phyloP scores from a whole-genome alignment of 2,329 filamentous ascomycete genomes.

The Neofusicoccum umdonicola region DNA sequence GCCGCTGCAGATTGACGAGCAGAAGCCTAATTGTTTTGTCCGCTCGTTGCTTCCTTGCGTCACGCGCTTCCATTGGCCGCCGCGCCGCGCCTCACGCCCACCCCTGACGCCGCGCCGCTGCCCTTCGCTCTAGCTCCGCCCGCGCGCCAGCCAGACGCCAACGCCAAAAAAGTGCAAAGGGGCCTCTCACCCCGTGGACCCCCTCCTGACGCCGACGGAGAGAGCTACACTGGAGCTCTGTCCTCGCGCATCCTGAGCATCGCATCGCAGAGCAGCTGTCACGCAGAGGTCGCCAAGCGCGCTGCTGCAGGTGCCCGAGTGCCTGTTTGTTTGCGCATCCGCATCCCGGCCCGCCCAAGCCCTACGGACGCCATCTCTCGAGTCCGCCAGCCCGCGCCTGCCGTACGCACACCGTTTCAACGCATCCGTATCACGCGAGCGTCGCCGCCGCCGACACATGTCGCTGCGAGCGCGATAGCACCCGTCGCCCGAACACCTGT shows the following conservation, averaged over 20 bases:
- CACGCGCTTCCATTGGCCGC: not conserved
- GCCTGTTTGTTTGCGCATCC: conserved; percentile 1
- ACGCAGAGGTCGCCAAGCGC: not conserved
- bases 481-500: not conserved
- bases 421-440: not conserved
- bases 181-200: not conserved
- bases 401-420: not conserved
- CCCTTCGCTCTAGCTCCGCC: conserved; percentile 1
- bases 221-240: conserved; percentile 2
- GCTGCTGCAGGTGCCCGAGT: not conserved
- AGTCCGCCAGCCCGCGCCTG: not conserved
- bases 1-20: not conserved
- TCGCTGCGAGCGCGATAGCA: conserved; percentile 8
- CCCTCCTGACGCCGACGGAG: not conserved
- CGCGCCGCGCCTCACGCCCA: not conserved
- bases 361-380: conserved; percentile 1
- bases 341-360: not conserved
- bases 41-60: not conserved
- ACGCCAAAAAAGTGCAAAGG: conserved; percentile 12
- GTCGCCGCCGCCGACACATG: conserved; percentile 1
- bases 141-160: conserved; percentile 5
- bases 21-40: not conserved
- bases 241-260: not conserved
- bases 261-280: not conserved
- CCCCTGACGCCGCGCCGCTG: conserved; percentile 14